Conservation (phyloP, 441 rosid genomes). For the Theobroma grandiflorum region DNA sequence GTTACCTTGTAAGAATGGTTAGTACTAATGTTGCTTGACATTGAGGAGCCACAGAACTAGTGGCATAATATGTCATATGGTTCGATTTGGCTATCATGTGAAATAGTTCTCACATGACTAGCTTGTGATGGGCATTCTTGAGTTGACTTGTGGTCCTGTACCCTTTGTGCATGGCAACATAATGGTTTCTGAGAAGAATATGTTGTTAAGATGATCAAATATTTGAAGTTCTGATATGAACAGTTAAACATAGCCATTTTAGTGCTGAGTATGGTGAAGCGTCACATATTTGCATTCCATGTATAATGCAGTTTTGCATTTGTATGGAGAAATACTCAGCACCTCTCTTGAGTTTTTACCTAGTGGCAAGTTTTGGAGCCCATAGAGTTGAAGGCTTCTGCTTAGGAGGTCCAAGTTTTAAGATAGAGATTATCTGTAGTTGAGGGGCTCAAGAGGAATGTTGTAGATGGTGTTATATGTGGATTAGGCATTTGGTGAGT, state of each 20-base stretch:
- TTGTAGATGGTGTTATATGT: background rate
- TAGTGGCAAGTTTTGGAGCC: background rate
- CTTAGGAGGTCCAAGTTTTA: background rate
- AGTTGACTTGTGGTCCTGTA: background rate
- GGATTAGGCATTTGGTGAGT: background rate
- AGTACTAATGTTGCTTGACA: background rate
- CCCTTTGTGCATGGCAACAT: background rate
- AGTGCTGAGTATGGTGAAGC: background rate
- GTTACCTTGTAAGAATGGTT: background rate
- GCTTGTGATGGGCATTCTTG: background rate
- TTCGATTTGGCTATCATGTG: background rate
- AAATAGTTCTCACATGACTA: background rate
- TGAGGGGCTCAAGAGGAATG: background rate
- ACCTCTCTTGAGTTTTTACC: slow-evolving; percentile 9
- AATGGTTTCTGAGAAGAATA: background rate
- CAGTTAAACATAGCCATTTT: background rate
- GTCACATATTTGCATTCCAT: background rate
- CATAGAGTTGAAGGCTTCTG: background rate
- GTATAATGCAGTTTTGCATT: background rate
- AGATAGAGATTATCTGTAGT: background rate
- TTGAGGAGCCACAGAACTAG: background rate
- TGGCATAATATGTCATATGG: background rate
- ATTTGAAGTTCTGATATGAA: background rate
- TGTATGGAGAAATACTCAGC: background rate
- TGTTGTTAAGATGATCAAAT: background rate